Evolutionary conservation across 257 asterid genomes (phyloP), one percentile per base, ranked within the genome.

Genomic region (Nicotiana noctiflora): DNA sequence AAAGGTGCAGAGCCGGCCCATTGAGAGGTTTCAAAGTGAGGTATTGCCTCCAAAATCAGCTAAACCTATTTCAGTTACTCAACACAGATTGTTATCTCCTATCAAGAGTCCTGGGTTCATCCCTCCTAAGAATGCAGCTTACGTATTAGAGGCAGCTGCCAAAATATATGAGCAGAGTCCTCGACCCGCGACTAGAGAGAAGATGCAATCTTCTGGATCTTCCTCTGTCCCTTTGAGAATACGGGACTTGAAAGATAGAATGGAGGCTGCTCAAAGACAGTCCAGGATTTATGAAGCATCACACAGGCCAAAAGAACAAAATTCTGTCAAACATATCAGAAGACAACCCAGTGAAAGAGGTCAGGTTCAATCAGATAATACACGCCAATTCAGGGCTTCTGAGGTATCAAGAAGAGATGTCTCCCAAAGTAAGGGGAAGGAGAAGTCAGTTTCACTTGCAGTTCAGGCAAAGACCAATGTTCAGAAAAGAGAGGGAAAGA

Each of bases 81-180:
- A 90, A 60, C 90, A 90, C 83, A 86, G 94, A 83, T 92, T 92
- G 76, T 70, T 92, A 65, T 96, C 99, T 79, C 99, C 98, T 78
- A 90, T 96, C 79, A 96, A 92, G 87, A 90, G 97, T 86, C 98
- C 98, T 75, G 98, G 98, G 27, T 96, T 92, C 70, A 66, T 94
- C 79, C 98, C 97, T 23, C 92, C 91, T 21, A 94, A 90, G 89
- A 94, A 94, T 87, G 93, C 98, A 19, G 93, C 95, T 80, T 96
- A 94, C 84, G 80, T 96, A 80, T 86, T 94, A 79, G 99, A 96
- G 88, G 97, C 95, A 67, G 97, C 99, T 63, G 84, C 94, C 77
- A 96, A 89, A 87, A 92, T 96, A 51, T 90, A 94, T 11, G 98
- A 94, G 84, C 98, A 92, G 85, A 94, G 93, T 85, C 98, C 99